A percentile compares a stretch with the other conserved stretches of the same genome.
phyloP scores from a whole-genome alignment of 1,284 basidiomycete genomes.

The Porogramme epimiltina region DNA sequence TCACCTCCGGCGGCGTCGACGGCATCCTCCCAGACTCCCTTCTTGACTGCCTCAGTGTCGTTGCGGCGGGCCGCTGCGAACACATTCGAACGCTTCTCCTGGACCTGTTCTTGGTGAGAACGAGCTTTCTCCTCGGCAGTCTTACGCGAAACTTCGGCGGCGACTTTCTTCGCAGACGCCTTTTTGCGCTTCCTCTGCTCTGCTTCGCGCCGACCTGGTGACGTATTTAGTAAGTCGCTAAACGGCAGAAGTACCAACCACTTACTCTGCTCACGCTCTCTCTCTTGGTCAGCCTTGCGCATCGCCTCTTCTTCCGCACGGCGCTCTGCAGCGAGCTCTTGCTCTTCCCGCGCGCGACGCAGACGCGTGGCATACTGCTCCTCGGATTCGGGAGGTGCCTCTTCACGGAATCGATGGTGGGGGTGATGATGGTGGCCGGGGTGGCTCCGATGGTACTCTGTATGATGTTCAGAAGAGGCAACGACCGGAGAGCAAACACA shows the following conservation, averaged over 20 bases:
- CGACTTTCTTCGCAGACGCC: conserved; percentile 52
- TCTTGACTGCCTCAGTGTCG: conserved; percentile 54
- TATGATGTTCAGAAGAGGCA: background rate
- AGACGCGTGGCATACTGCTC: conserved; percentile 55
- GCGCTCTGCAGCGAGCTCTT: conserved; percentile 52
- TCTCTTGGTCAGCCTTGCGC: conserved; percentile 47
- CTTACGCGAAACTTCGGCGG: conserved; percentile 50
- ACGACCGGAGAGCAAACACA: too few species aligned
- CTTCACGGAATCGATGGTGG: conserved; percentile 35
- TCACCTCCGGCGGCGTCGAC: conserved; percentile 75
- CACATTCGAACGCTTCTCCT: conserved; percentile 55
- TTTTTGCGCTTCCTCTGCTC: conserved; percentile 61
- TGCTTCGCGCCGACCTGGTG: conserved; percentile 49
- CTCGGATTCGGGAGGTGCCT: conserved; percentile 43
- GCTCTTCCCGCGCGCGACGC: conserved; percentile 51
- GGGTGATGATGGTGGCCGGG: conserved; percentile 14
- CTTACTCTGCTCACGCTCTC: conserved; percentile 55
- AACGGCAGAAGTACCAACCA: background rate
- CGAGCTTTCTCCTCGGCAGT: conserved; percentile 52
- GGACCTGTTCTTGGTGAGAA: conserved; percentile 47
- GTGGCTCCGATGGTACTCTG: conserved; percentile 2
- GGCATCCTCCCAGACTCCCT: conserved; percentile 64
- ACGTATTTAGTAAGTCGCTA: background rate
- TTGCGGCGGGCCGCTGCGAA: conserved; percentile 65
- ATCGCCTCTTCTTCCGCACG: conserved; percentile 45